Conservation (phyloP, 1,284 basidiomycete genomes). For the Trichosporon sp. region DNA sequence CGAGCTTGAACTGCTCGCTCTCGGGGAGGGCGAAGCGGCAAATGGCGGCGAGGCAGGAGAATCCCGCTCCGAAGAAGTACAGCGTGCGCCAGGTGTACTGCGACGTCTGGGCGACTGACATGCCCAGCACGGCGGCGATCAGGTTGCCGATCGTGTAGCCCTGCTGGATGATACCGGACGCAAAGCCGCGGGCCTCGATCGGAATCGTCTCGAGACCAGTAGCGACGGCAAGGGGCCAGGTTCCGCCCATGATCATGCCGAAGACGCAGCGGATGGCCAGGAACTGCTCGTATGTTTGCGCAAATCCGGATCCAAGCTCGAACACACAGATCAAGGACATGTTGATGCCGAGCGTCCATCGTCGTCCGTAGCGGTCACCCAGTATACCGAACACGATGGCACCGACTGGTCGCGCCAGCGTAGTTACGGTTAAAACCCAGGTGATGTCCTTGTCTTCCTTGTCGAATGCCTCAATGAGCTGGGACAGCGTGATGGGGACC, state of each 20-base stretch:
- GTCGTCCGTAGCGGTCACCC: constrained; percentile 84
- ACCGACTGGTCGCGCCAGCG: constrained; percentile 84
- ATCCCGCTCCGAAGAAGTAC: constrained; percentile 62
- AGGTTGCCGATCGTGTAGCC: constrained; percentile 67
- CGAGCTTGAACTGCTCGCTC: constrained; percentile 66
- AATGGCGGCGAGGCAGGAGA: constrained; percentile 70
- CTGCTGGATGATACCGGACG: constrained; percentile 79
- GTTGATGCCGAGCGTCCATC: constrained; percentile 86
- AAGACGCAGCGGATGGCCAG: constrained; percentile 66
- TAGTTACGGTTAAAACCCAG: constrained; percentile 84
- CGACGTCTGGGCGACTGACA: constrained; percentile 56
- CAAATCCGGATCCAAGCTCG: constrained; percentile 69
- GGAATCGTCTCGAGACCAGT: constrained; percentile 82
- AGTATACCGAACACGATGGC: constrained; percentile 77
- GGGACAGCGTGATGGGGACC: constrained; percentile 55
- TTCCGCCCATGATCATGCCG: constrained; percentile 78
- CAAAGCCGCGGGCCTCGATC: constrained; percentile 78
- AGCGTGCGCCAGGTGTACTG: constrained; percentile 56
- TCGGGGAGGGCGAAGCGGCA: constrained; percentile 75
- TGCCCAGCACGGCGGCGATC: constrained; percentile 67
- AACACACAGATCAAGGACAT: constrained; percentile 70
- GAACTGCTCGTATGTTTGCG: constrained; percentile 59
- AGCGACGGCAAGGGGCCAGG: constrained; percentile 57
- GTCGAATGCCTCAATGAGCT: constrained; percentile 59
- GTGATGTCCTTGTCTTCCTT: constrained; percentile 52